Evolutionary conservation across 345 rosid species (phyloP).

Genomic region (Murraya koenigii): DNA sequence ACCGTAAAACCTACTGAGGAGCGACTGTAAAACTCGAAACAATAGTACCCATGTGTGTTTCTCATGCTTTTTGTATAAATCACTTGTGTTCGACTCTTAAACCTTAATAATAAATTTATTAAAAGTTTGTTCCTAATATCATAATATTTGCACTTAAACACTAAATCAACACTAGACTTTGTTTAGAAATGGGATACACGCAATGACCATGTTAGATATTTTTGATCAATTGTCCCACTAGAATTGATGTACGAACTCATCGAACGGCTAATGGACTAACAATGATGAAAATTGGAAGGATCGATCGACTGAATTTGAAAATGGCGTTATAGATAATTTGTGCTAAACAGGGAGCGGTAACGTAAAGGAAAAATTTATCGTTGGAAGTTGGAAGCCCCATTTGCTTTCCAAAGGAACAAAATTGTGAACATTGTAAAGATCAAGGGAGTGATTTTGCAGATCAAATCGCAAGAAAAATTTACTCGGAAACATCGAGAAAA

Average conservation of each 20-base stretch:
- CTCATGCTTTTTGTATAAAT: neutral
- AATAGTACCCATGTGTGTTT: neutral
- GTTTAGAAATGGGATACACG: too few species aligned
- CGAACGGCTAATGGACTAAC: too few species aligned
- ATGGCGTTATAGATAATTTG: neutral
- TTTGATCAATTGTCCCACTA: too few species aligned
- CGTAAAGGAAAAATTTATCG: conserved; percentile 22
- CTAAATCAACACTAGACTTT: too few species aligned
- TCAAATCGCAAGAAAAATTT: neutral
- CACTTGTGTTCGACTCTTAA: neutral
- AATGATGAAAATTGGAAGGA: neutral
- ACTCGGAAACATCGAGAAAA: neutral
- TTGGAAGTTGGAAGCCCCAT: neutral
- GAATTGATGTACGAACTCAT: too few species aligned
- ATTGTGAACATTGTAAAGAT: neutral
- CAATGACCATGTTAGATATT: too few species aligned
- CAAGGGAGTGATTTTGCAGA: neutral
- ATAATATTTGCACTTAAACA: too few species aligned
- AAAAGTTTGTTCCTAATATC: too few species aligned
- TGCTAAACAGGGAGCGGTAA: neutral
- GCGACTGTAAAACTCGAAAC: too few species aligned
- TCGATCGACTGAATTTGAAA: neutral
- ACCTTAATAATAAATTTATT: too few species aligned
- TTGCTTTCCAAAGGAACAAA: neutral
- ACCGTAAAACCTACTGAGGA: too few species aligned